phyloP scores from a whole-genome alignment of 1,284 basidiomycete genomes.

The Ganoderma lucidum region DNA sequence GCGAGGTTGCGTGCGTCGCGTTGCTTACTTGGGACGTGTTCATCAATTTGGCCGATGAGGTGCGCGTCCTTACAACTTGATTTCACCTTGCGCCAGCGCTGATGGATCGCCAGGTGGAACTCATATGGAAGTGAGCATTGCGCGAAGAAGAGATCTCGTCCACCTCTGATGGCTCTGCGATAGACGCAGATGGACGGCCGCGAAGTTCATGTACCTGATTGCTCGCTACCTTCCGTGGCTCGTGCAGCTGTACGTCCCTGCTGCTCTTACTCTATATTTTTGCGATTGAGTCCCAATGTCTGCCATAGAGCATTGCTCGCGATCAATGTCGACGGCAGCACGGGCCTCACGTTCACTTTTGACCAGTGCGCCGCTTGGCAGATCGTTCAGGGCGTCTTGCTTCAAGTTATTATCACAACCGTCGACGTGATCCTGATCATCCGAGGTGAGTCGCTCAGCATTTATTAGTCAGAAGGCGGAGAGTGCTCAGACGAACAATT shows the following conservation, averaged over 20 bases:
- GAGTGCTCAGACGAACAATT: neutral
- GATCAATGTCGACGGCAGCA: slow-evolving; percentile 36
- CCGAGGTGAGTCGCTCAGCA: slow-evolving; percentile 24
- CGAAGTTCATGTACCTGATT: slow-evolving; percentile 35
- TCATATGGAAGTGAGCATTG: slow-evolving; percentile 28
- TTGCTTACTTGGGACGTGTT: slow-evolving; percentile 32
- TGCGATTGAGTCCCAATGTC: too few species aligned
- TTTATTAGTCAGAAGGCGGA: too few species aligned
- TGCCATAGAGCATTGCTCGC: slow-evolving; percentile 33
- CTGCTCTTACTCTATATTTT: neutral
- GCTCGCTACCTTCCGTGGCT: slow-evolving; percentile 38
- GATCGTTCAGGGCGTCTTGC: slow-evolving; percentile 34
- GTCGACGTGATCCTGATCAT: slow-evolving; percentile 39
- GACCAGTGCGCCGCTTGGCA: slow-evolving; percentile 36
- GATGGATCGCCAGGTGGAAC: slow-evolving; percentile 16
- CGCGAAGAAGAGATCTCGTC: neutral
- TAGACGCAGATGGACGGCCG: slow-evolving; percentile 35
- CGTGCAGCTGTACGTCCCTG: slow-evolving; percentile 33
- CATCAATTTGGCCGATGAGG: slow-evolving; percentile 30
- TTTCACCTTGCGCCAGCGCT: neutral
- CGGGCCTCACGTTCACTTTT: slow-evolving; percentile 33
- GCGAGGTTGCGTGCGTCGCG: slow-evolving; percentile 30
- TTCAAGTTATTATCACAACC: slow-evolving; percentile 37
- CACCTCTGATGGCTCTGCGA: neutral
- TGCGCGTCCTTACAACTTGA: neutral